Evolutionary conservation across 805 yeast species (phyloP).

Genomic region (Ogataea saltuana): DNA sequence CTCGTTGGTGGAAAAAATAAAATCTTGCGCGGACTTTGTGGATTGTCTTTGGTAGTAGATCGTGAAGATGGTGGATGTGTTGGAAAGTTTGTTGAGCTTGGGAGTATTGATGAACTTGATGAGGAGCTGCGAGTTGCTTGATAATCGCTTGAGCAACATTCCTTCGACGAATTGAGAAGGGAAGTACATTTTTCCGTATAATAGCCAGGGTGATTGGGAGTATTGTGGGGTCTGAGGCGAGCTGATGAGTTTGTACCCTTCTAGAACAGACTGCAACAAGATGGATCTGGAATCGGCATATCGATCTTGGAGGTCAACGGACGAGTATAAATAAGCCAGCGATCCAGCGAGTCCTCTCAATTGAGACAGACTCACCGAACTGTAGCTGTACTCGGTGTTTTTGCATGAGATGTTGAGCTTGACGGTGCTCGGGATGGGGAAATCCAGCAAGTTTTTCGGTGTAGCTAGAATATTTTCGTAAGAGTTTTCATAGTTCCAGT

Average conservation of each 20-base stretch:
- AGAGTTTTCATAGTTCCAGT: conserved; percentile 79
- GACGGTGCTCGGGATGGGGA: conserved; percentile 67
- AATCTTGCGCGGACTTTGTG: conserved; percentile 66
- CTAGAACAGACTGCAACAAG: conserved; percentile 63
- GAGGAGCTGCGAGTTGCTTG: conserved; percentile 60
- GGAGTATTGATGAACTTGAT: conserved; percentile 73
- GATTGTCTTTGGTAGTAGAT: conserved; percentile 70
- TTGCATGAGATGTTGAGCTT: conserved; percentile 68
- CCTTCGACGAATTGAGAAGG: conserved; percentile 90
- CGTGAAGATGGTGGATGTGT: conserved; percentile 51
- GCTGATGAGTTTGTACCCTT: conserved; percentile 60
- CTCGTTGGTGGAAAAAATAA: conserved; percentile 81
- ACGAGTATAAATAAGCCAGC: conserved; percentile 74
- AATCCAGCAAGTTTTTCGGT: conserved; percentile 68
- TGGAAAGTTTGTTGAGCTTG: conserved; percentile 29
- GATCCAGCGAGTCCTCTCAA: conserved; percentile 73
- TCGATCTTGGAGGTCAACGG: conserved; percentile 49
- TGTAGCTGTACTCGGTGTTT: conserved; percentile 67
- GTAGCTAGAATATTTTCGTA: conserved; percentile 77
- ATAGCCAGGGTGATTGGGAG: conserved; percentile 41
- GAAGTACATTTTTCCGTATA: conserved; percentile 85
- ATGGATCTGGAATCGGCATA: conserved; percentile 53
- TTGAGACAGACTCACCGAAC: conserved; percentile 70
- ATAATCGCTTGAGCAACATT: conserved; percentile 68
- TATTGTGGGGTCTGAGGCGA: conserved; percentile 9